Percentiles rank a stretch among this genome's conserved stretches.
Conservation (phyloP, 208 protist species). For the Naegleria lovaniensis region DNA sequence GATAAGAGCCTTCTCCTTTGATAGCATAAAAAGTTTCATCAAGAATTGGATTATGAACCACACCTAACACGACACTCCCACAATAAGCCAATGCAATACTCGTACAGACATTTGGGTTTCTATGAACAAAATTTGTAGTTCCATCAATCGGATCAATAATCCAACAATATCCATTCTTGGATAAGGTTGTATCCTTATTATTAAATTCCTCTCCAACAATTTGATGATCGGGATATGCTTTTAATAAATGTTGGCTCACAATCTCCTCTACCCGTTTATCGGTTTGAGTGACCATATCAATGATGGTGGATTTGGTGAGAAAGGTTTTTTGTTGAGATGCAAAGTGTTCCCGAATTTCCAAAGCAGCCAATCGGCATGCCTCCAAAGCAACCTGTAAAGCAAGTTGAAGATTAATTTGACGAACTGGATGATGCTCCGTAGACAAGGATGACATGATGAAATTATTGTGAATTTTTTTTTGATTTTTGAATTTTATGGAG, state of each 20-base stretch:
- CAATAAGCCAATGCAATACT: neutral
- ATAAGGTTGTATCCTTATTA: neutral
- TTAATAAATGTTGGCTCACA: neutral
- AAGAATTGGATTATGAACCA: neutral
- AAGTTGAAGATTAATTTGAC: neutral
- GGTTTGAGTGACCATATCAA: constrained; percentile 16
- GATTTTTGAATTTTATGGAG: too few relatives aligned
- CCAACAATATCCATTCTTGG: neutral
- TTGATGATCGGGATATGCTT: neutral
- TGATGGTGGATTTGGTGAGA: neutral
- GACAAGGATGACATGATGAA: too few relatives aligned
- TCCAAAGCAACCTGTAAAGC: neutral
- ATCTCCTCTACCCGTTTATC: neutral
- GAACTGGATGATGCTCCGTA: too few relatives aligned
- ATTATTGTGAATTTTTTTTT: too few relatives aligned
- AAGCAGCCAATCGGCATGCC: neutral
- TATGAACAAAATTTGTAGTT: constrained; percentile 23
- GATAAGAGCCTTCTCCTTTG: constrained; percentile 1
- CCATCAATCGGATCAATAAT: constrained; percentile 27
- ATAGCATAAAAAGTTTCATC: constrained; percentile 1
- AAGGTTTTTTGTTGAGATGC: neutral
- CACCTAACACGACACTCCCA: neutral
- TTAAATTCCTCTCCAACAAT: constrained; percentile 12
- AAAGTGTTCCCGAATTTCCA: neutral
- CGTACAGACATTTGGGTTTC: neutral